phyloP scores from a whole-genome alignment of 1,139 yeast genomes.

The Nakaseomyces kungkrabaensis region DNA sequence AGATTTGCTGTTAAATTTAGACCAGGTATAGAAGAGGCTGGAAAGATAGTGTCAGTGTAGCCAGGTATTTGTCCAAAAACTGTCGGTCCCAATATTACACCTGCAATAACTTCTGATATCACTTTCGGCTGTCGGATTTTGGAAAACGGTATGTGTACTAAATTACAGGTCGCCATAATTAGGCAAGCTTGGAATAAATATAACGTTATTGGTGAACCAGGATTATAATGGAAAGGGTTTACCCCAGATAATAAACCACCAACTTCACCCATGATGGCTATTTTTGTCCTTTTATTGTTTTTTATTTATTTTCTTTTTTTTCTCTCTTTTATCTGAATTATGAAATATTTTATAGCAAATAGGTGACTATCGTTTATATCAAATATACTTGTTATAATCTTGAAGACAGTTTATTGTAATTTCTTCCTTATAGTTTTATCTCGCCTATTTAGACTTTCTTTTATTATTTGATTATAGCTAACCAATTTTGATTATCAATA shows the following conservation, averaged over 20 bases:
- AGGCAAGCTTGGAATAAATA: conserved; percentile 26
- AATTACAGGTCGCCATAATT: conserved; percentile 27
- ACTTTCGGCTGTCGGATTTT: conserved; percentile 63
- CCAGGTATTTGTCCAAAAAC: conserved; percentile 62
- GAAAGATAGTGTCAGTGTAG: conserved; percentile 56
- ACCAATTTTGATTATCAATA: no score
- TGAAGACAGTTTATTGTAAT: no score
- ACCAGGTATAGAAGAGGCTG: conserved; percentile 50
- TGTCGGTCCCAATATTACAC: conserved; percentile 59
- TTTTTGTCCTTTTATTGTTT: background rate
- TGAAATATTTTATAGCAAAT: no score
- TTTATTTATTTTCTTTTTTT: background rate
- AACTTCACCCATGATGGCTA: conserved; percentile 20
- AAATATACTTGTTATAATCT: no score
- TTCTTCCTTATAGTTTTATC: no score
- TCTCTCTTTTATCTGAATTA: no score
- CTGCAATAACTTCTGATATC: conserved; percentile 68
- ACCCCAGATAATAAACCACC: conserved; percentile 65
- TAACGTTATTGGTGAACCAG: conserved; percentile 31
- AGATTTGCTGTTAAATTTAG: conserved; percentile 58
- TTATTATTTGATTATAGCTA: no score
- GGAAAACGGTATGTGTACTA: conserved; percentile 53
- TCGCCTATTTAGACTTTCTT: no score
- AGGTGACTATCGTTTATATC: no score
- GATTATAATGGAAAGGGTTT: conserved; percentile 51